Evolutionary conservation across 2,329 filamentous ascomycete genomes (phyloP).

Genomic region (Metarhizium guizhouense): DNA sequence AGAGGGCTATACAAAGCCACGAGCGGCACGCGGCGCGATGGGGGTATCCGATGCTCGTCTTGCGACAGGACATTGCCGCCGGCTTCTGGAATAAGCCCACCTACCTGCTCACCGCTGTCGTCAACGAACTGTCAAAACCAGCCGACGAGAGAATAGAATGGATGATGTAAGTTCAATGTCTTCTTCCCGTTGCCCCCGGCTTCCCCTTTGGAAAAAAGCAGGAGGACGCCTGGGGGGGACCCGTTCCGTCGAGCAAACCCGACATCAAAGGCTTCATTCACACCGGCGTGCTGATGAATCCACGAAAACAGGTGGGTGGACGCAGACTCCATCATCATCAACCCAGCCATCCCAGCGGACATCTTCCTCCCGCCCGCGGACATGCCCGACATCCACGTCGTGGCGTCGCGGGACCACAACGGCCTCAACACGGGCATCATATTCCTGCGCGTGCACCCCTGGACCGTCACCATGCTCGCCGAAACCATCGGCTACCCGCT

Average conservation of each 20-base stretch:
- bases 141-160: not conserved
- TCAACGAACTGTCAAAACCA: not conserved
- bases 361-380: not conserved
- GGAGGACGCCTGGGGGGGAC: no score
- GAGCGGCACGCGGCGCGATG: not conserved
- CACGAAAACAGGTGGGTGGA: not conserved
- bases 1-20: not conserved
- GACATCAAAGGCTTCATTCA: no score
- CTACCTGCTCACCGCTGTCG: not conserved
- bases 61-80: not conserved
- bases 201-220: no score
- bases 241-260: no score
- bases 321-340: not conserved
- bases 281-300: not conserved
- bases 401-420: not conserved
- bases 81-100: not conserved
- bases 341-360: not conserved
- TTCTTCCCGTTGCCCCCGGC: no score
- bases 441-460: not conserved
- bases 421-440: not conserved
- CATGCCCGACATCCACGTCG: not conserved
- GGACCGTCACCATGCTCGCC: not conserved
- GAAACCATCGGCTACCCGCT: not conserved
- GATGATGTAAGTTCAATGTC: not conserved
- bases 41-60: not conserved